phyloP scores from a whole-genome alignment of 2,329 filamentous ascomycete species.

The Clonostachys byssicola region DNA sequence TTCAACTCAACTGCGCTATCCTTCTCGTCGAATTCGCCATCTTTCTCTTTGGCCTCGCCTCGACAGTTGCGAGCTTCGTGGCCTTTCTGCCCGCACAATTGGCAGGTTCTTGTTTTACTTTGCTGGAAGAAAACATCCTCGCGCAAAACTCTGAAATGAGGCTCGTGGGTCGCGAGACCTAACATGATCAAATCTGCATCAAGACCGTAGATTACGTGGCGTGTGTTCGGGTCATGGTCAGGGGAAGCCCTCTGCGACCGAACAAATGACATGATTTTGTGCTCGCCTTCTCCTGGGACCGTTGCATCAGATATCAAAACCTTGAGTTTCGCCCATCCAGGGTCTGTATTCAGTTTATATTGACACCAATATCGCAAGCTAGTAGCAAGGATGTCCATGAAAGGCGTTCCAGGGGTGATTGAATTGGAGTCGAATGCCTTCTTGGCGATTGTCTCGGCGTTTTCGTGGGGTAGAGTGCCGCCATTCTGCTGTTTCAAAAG shows the following conservation, averaged over 20 bases:
- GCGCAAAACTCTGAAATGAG: conserved; percentile 90
- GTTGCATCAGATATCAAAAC: conserved; percentile 98
- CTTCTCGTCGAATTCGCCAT: conserved; percentile 79
- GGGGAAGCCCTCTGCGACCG: conserved; percentile 87
- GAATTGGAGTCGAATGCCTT: conserved; percentile 88
- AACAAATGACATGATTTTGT: conserved; percentile 99
- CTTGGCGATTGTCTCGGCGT: conserved; percentile 61
- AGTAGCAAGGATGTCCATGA: conserved; percentile 92
- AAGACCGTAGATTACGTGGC: conserved; percentile 95
- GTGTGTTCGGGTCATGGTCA: conserved; percentile 92
- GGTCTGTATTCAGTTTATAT: conserved; percentile 96
- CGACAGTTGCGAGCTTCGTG: conserved; percentile 85
- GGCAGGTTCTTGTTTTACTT: conserved; percentile 75
- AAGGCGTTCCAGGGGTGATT: conserved; percentile 95
- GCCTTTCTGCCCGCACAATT: conserved; percentile 85
- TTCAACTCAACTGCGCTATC: conserved; percentile 67
- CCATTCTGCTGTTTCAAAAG: conserved; percentile 76
- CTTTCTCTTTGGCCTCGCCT: conserved; percentile 73
- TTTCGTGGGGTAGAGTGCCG: conserved; percentile 57
- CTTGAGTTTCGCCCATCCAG: conserved; percentile 92
- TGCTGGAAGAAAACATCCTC: conserved; percentile 97
- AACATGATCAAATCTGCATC: conserved; percentile 99
- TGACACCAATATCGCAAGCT: conserved; percentile 95
- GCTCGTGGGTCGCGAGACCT: conserved; percentile 93
- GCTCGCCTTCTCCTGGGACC: conserved; percentile 95